A percentile compares a stretch with the other conserved stretches of the same genome.
These are phyloP conservation scores for Pneumocystis oryctolagi DNA, from an alignment of 1,139 yeast species.

Conservation along the genomic window DNA sequence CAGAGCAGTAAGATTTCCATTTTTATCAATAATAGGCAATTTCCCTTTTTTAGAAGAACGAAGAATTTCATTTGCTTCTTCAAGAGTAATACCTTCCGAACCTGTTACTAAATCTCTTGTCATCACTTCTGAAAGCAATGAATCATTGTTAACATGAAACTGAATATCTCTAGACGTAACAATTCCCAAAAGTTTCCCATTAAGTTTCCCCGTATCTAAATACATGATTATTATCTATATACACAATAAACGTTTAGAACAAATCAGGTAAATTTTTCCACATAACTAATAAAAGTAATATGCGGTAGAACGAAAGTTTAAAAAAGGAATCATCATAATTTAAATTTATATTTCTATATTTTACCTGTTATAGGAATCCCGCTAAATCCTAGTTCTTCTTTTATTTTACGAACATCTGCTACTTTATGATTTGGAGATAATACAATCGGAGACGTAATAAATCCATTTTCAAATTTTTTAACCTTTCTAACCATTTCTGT, in stretches of 20 bases:
- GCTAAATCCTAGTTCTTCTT: slow-evolving; percentile 70
- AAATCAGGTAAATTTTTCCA: slow-evolving; percentile 44
- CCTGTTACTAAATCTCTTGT: slow-evolving; percentile 80
- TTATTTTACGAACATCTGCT: slow-evolving; percentile 62
- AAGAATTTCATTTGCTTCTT: slow-evolving; percentile 79
- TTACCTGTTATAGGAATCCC: slow-evolving; percentile 99
- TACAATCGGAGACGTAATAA: slow-evolving; percentile 87
- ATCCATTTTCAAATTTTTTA: slow-evolving; percentile 93
- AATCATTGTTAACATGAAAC: slow-evolving; percentile 61
- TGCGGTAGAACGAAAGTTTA: slow-evolving; percentile 99
- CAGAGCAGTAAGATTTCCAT: slow-evolving; percentile 69
- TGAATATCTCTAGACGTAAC: slow-evolving; percentile 95
- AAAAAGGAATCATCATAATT: slow-evolving; percentile 39
- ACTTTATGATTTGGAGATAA: slow-evolving; percentile 63
- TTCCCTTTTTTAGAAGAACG: slow-evolving; percentile 94
- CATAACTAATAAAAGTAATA: slow-evolving; percentile 85
- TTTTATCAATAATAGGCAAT: slow-evolving; percentile 73
- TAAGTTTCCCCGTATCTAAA: slow-evolving; percentile 70
- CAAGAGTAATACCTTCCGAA: slow-evolving; percentile 53
- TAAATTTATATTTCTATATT: not conserved
- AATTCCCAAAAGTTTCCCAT: slow-evolving; percentile 86
- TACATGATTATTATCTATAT: slow-evolving; percentile 7
- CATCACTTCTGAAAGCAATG: slow-evolving; percentile 67
- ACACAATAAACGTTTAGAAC: not conserved
- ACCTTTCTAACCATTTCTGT: slow-evolving; percentile 97